Percentiles rank a stretch among this genome's conserved stretches.
Evolutionary conservation across 139 green algal species (phyloP).

Genomic region (Tetradesmus obliquus): DNA sequence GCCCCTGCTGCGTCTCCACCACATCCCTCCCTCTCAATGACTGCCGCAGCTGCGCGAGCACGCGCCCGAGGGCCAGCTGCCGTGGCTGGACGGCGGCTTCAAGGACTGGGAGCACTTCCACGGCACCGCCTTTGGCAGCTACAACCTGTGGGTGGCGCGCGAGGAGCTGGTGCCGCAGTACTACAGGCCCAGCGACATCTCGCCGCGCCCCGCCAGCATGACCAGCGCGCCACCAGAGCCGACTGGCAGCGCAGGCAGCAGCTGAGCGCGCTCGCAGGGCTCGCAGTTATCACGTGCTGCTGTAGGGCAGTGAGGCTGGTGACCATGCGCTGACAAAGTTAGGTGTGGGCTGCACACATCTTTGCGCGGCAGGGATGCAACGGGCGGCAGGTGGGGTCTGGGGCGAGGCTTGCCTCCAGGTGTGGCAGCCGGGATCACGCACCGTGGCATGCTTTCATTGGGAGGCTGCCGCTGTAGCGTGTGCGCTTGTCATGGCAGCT

Average conservation of each 20-base stretch:
- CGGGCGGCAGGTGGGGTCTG: too few relatives aligned
- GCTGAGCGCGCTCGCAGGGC: neutral
- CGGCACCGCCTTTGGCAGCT: conserved; percentile 39
- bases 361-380: too few relatives aligned
- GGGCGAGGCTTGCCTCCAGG: too few relatives aligned
- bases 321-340: neutral
- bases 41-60: conserved; percentile 27
- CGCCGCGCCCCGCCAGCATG: conserved; percentile 28
- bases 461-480: neutral
- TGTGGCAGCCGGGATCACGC: neutral
- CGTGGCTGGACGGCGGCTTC: conserved; percentile 48
- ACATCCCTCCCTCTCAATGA: neutral
- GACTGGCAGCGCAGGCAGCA: neutral
- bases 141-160: conserved; percentile 47
- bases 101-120: conserved; percentile 50
- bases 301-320: neutral
- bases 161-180: conserved; percentile 30
- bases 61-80: conserved; percentile 18
- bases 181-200: conserved; percentile 28
- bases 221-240: neutral
- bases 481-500: neutral
- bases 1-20: neutral
- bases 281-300: neutral
- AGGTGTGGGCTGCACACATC: too few relatives aligned
- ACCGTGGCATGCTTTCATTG: neutral